Evolutionary conservation across 2,329 filamentous ascomycete genomes (phyloP), one percentile per base, ranked within the genome.

Genomic region (Talaromyces sp.): DNA sequence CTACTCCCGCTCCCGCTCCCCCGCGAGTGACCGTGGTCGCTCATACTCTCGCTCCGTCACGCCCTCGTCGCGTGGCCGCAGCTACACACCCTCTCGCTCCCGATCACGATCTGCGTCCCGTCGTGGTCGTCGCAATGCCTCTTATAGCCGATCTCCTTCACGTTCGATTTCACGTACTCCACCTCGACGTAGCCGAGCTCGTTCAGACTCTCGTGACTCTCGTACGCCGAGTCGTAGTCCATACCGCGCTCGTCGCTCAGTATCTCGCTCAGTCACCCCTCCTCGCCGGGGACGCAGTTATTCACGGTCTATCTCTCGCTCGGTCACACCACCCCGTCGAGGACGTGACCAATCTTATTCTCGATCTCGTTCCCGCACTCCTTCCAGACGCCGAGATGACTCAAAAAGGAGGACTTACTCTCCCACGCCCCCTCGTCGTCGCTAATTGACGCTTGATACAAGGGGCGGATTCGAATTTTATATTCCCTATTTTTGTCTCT

Each of bases 41-140:
- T 70, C 69, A 35, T 68, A 70, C 55, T 64, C 61, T 24, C 67
- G 68, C 46, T 70, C 68, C 27, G 35, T 64, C 50, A 68, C 68
- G 14, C 63, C 64, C 22, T 68, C 66, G 24, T 68, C 69, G 11
- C 68, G 69, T 8, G 61, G 67, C 44, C 65, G 65, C 49, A 70
- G 65, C 59, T 71, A 70, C 56, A 71, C 69, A 3, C 64, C 66
- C 39, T 73, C 71, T 40, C 65, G 63, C 22, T 74, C 72, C n/a
- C 67, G 67, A 13, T 73, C 73, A 10, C 67, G 67, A 9, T 73
- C 73, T n/a, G 70, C 65, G 5, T 63, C 68, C 17, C 65, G 60
- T 39, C 67, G 60, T 29, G 67, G 68, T 36, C 65, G 63, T 41
- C 67, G 69, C 19, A 6, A 42, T 47, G 56, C 61, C 14, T 70